Base-by-base conservation (phyloP, 2,329 filamentous ascomycete species). In the Epichloe uncinata region DNA sequence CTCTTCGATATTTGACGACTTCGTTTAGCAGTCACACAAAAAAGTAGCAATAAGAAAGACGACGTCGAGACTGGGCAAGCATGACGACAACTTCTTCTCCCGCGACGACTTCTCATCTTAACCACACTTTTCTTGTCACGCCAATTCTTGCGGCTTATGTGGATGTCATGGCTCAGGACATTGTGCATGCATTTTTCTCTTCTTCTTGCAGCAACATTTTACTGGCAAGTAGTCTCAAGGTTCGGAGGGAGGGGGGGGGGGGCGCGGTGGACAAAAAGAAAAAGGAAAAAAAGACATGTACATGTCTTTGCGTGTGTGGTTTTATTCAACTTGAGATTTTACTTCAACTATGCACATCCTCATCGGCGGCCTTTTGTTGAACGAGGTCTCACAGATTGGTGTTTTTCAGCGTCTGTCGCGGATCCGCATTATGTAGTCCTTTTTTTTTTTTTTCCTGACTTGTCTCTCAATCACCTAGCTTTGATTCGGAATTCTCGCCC, bases 191-290 rank as follows among this genome's bases (percentile, higher is more conserved):
- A 40, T 40, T 15, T 38, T 9, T 38, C 3, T 18, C 18, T 38
- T 9, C 4, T 18, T 15, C 37, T 30, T 9, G 26, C 26, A 9
- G 9, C 26, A 30, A 30, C 8, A 9, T 9, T 9, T 30, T 38
- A 16, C n/a, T 4, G 15, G 37, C 37, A 6, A 38, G 37, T 38
- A 16, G 12, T 38, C 16, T 38, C 7, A 15, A 38, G 11, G n/a
- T 15, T 38, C 9, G 7, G 22, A 1, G 22, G 22, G 0, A 18
- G 3, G 2, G 18, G 2, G 18, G 18, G 6, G 2, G 7, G 0
- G 16, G 16, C 16, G 16, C 16, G 16, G 16, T 16, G 16, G 2
- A n/a, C n/a, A n/a, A 38, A 11, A 5, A 8, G 2, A 1, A 11
- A 7, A 30, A 4, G 9, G 9, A 2, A 30, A 9, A 8, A 30